Base-by-base conservation (phyloP, 345 rosid species). In the Murraya koenigii region DNA sequence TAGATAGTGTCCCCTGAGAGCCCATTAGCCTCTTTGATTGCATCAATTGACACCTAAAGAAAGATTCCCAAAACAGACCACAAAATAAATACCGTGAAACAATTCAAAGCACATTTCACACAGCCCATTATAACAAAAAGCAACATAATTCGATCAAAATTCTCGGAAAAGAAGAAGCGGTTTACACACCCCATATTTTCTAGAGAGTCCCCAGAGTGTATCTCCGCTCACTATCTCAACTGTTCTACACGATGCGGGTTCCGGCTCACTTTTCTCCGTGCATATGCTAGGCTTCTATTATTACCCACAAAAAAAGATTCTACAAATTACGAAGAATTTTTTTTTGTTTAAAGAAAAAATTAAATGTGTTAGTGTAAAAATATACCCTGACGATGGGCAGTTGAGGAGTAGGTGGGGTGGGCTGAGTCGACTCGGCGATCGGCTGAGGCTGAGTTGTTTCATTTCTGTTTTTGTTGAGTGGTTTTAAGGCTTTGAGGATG, bases 21-120 rank as follows among this genome's bases (percentile, higher is more conserved):
- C 66, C 84, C 80, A 69, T 81, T 76, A 32, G 84, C 83, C 82
- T 84, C 84, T 64, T 79, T 84, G 72, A 84, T 84, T 1, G 74
- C 83, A 76, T 79, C 84, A 69, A 84, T 75, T 14, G 84, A 78
- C 36, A 81, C 84, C 87, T 74, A 75, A 76, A 52, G 39, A 22
- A 19, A 56, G 15, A 60, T 32, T 14, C 32, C 49, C 41, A 44
- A 44, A 33, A 19, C 13, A 26, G 22, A 75, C 30, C 10, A 20
- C 6, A 41, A 64, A 4, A 39, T 19, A 54, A 70, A 19, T 17
- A 22, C 28, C 32, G 5, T 32, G 33, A 69, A 23, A 39, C 47
- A 30, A 68, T 20, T 44, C 4, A 54, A 14, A 71, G 14, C 4
- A 6, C 30, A 55, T 33, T 41, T n/a, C 2, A 41, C 7, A 41